phyloP scores from a whole-genome alignment of 2,329 filamentous ascomycete genomes.

The Colletotrichum eleusines region DNA sequence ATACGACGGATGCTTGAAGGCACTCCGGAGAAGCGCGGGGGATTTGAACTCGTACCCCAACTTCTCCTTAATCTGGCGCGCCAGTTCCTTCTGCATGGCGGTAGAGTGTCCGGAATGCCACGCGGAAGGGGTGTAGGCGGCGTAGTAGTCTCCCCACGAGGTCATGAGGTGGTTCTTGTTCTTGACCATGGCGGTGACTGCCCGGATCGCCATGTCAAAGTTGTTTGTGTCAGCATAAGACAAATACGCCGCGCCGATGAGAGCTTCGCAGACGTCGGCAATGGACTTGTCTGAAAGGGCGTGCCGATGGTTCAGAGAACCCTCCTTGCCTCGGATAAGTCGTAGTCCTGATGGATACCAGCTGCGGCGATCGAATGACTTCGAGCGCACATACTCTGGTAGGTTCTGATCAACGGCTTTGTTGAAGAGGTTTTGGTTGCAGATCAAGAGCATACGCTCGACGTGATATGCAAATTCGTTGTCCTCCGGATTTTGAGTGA shows the following conservation, averaged over 20 bases:
- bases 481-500: constrained; percentile 78
- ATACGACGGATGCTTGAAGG: constrained; percentile 90
- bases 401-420: constrained; percentile 75
- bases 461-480: constrained; percentile 92
- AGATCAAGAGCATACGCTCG: constrained; percentile 89
- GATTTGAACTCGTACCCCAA: constrained; percentile 76
- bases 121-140: constrained; percentile 73
- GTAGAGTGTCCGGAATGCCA: constrained; percentile 76
- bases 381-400: constrained; percentile 84
- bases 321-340: constrained; percentile 79
- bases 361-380: constrained; percentile 80
- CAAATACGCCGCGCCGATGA: constrained; percentile 87
- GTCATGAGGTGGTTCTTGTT: constrained; percentile 77
- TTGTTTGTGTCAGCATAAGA: constrained; percentile 55
- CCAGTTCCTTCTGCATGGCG: constrained; percentile 77
- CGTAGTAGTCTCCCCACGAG: constrained; percentile 79
- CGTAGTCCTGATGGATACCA: constrained; percentile 91
- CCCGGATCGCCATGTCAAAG: constrained; percentile 70
- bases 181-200: constrained; percentile 77
- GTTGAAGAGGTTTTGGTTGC: constrained; percentile 90
- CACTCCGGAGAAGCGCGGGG: constrained; percentile 82
- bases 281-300: constrained; percentile 87
- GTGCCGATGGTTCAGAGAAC: constrained; percentile 68
- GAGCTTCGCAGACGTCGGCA: constrained; percentile 92
- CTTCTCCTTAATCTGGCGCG: constrained; percentile 70